Evolutionary conservation across 768 basidiomycete species (phyloP).

Genomic region (Boletus eberwhitei): DNA sequence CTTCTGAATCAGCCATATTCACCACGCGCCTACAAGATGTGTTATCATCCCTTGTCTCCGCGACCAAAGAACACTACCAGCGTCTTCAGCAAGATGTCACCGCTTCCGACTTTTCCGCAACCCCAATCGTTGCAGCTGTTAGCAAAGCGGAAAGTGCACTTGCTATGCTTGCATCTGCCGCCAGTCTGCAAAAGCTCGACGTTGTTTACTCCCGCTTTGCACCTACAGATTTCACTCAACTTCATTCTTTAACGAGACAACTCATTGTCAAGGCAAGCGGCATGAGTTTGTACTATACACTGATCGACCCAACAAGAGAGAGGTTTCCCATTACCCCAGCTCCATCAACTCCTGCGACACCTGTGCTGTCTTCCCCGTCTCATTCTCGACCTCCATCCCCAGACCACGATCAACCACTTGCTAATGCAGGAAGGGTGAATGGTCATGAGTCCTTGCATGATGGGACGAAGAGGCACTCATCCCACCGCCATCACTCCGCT

Average conservation of each 20-base stretch:
- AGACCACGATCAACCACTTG: neutral
- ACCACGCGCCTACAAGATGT: conserved; percentile 46
- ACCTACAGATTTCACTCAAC: conserved; percentile 49
- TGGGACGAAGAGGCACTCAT: neutral
- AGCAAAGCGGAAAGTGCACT: conserved; percentile 47
- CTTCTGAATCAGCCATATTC: conserved; percentile 58
- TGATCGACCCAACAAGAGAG: conserved; percentile 63
- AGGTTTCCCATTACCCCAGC: conserved; percentile 51
- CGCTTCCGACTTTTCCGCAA: conserved; percentile 30
- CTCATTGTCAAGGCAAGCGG: conserved; percentile 61
- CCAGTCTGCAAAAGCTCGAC: conserved; percentile 54
- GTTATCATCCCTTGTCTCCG: conserved; percentile 44
- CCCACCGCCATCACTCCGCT: neutral
- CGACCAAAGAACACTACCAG: conserved; percentile 44
- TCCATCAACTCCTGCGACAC: conserved; percentile 35
- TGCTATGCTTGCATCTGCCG: conserved; percentile 48
- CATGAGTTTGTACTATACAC: conserved; percentile 54
- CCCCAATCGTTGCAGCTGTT: conserved; percentile 33
- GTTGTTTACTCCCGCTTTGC: conserved; percentile 58
- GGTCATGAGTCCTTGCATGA: neutral
- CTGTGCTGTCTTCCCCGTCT: conserved; percentile 31
- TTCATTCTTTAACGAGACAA: conserved; percentile 49
- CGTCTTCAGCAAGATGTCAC: conserved; percentile 43
- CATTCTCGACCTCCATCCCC: conserved; percentile 36
- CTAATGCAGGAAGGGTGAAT: neutral